phyloP scores from a whole-genome alignment of 1,139 yeast species.

The Saccharomycopsis hybrid region DNA sequence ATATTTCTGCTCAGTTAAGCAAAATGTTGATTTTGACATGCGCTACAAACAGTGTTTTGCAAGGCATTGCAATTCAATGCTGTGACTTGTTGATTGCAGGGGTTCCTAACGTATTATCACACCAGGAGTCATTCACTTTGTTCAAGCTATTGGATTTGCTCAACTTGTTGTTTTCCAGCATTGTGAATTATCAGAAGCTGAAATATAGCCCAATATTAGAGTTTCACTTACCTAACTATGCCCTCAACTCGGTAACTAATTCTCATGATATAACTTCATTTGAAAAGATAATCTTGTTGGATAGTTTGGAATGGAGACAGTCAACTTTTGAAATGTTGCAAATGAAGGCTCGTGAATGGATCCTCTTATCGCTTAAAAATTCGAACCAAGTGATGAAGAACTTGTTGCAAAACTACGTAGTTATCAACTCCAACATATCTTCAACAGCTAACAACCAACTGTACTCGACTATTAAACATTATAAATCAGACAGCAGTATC shows the following conservation, averaged over 20 bases:
- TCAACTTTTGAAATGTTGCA: conserved; percentile 58
- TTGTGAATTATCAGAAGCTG: conserved; percentile 79
- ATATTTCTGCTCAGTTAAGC: conserved; percentile 66
- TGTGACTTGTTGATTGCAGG: conserved; percentile 61
- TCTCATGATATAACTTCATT: conserved; percentile 25
- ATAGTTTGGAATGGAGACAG: conserved; percentile 71
- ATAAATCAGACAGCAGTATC: conserved; percentile 31
- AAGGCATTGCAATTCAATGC: conserved; percentile 74
- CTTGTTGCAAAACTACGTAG: conserved; percentile 68
- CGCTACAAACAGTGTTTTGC: conserved; percentile 42
- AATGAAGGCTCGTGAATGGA: conserved; percentile 61
- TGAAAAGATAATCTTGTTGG: conserved; percentile 64
- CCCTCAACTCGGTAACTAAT: conserved; percentile 6
- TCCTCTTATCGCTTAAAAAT: conserved; percentile 43
- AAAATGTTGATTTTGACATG: conserved; percentile 66
- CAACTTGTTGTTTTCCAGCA: conserved; percentile 69
- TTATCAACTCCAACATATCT: conserved; percentile 29
- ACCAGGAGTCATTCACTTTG: conserved; percentile 47
- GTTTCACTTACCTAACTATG: conserved; percentile 50
- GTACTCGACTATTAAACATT: conserved; percentile 3
- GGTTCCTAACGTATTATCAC: conserved; percentile 80
- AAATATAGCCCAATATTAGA: conserved; percentile 78
- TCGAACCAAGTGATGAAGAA: conserved; percentile 73
- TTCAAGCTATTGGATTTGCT: conserved; percentile 77
- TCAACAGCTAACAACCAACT: conserved; percentile 2